Conservation (phyloP, 257 asterid genomes). For the Avicennia marina region DNA sequence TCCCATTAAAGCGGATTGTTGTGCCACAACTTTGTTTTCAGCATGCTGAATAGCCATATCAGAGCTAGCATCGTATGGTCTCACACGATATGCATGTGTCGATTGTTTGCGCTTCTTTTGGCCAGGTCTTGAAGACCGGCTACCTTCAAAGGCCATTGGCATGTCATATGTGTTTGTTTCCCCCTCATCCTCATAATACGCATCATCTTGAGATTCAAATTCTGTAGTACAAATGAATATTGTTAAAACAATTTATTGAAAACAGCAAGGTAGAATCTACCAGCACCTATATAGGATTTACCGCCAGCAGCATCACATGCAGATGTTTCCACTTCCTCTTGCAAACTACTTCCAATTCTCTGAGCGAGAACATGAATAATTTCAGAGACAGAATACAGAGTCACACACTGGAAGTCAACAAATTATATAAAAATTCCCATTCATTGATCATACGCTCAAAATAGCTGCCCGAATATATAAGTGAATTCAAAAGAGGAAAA, state of each 20-base stretch:
- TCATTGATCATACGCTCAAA: too few species aligned
- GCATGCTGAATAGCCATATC: conserved; percentile 50
- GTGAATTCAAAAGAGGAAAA: too few species aligned
- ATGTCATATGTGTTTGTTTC: conserved; percentile 63
- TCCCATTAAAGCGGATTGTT: conserved; percentile 47
- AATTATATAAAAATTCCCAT: background rate
- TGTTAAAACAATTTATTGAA: conserved; percentile 15
- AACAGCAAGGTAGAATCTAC: conserved; percentile 17
- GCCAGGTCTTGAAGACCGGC: conserved; percentile 51
- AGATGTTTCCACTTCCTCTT: conserved; percentile 85
- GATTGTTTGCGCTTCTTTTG: conserved; percentile 61
- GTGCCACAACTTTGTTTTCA: conserved; percentile 49
- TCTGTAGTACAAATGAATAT: conserved; percentile 31
- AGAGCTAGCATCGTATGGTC: conserved; percentile 47
- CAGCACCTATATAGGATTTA: conserved; percentile 21
- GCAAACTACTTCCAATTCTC: conserved; percentile 55
- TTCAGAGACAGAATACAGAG: background rate
- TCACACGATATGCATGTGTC: conserved; percentile 47
- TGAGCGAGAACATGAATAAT: conserved; percentile 25
- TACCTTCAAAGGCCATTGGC: conserved; percentile 47
- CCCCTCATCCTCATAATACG: conserved; percentile 70
- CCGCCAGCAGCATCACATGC: conserved; percentile 72
- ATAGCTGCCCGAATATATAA: background rate
- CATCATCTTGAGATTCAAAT: conserved; percentile 53
- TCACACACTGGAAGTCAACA: background rate